These are phyloP conservation scores for Boletus nobilissimus DNA, from an alignment of 1,284 basidiomycete genomes.

Conservation along the genomic window DNA sequence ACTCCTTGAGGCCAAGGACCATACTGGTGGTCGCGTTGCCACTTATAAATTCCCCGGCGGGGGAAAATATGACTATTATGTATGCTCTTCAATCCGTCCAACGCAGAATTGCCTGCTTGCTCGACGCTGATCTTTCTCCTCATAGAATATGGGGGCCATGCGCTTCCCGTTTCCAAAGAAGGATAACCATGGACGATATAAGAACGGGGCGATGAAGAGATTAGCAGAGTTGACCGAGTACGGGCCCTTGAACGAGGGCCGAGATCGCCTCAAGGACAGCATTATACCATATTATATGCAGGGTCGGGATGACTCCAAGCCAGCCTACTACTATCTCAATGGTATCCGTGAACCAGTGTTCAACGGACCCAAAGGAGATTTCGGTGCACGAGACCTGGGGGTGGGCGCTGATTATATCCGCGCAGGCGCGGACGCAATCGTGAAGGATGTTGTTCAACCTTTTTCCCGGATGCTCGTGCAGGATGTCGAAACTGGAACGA, in stretches of 20 bases:
- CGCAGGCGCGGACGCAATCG: constrained; percentile 27
- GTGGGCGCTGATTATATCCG: no score
- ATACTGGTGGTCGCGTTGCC: no score
- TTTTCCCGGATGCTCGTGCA: constrained; percentile 21
- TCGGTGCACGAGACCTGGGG: constrained; percentile 22
- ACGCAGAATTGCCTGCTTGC: no score
- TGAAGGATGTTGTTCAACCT: constrained; percentile 18
- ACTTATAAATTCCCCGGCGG: no score
- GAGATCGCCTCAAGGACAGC: constrained; percentile 9
- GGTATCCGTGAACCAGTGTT: constrained; percentile 6
- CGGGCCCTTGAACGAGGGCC: constrained; percentile 28
- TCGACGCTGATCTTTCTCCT: no score
- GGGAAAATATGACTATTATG: no score
- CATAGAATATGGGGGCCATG: no score
- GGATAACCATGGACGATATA: constrained; percentile 22
- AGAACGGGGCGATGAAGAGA: constrained; percentile 45
- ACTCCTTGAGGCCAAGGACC: no score
- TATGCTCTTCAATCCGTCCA: no score
- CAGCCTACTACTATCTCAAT: constrained; percentile 31
- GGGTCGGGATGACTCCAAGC: not conserved
- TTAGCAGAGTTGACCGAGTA: constrained; percentile 42
- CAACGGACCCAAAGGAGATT: constrained; percentile 6
- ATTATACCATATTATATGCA: constrained; percentile 28
- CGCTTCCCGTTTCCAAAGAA: constrained; percentile 35
- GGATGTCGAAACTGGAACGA: constrained; percentile 16